Conservation (phyloP, 2,329 filamentous ascomycete genomes). For the Dryadomyces sulphureus region DNA sequence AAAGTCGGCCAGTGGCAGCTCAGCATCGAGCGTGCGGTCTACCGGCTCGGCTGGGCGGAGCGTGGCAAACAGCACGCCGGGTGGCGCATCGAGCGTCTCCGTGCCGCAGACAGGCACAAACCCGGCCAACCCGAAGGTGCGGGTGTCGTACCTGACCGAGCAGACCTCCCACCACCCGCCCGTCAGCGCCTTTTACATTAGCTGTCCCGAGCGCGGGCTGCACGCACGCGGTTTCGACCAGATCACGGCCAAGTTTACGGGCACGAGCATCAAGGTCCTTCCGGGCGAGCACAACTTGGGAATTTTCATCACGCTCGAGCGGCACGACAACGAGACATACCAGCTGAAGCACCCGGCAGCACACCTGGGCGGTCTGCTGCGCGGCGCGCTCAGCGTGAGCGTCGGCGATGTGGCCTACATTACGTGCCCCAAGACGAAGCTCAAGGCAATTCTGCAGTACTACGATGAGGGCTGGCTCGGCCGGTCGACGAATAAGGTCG, state of each 20-base stretch:
- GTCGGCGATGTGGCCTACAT: constrained; percentile 84
- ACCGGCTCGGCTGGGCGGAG: constrained; percentile 16
- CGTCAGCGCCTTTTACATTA: constrained; percentile 88
- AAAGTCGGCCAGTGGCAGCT: constrained; percentile 16
- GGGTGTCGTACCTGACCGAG: constrained; percentile 88
- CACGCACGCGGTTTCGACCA: constrained; percentile 86
- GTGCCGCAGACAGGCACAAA: constrained; percentile 32
- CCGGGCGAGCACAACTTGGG: constrained; percentile 89
- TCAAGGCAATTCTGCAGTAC: constrained; percentile 88
- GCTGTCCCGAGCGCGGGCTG: constrained; percentile 82
- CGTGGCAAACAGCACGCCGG: constrained; percentile 24
- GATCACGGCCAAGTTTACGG: constrained; percentile 93
- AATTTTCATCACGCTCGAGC: constrained; percentile 81
- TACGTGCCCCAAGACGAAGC: constrained; percentile 74
- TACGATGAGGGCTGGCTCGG: constrained; percentile 91
- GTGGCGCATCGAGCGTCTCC: constrained; percentile 25
- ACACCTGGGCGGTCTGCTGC: constrained; percentile 73
- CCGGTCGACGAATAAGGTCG: constrained; percentile 77
- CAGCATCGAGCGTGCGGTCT: constrained; percentile 33
- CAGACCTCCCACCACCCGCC: constrained; percentile 97
- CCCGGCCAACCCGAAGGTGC: constrained; percentile 39
- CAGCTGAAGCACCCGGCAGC: constrained; percentile 91
- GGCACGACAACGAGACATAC: constrained; percentile 75
- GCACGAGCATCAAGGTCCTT: constrained; percentile 80
- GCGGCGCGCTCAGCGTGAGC: constrained; percentile 76